Evolutionary conservation across 2,329 filamentous ascomycete genomes (phyloP), one percentile per base, ranked within the genome.

Genomic region (Paecilomyces formosus): DNA sequence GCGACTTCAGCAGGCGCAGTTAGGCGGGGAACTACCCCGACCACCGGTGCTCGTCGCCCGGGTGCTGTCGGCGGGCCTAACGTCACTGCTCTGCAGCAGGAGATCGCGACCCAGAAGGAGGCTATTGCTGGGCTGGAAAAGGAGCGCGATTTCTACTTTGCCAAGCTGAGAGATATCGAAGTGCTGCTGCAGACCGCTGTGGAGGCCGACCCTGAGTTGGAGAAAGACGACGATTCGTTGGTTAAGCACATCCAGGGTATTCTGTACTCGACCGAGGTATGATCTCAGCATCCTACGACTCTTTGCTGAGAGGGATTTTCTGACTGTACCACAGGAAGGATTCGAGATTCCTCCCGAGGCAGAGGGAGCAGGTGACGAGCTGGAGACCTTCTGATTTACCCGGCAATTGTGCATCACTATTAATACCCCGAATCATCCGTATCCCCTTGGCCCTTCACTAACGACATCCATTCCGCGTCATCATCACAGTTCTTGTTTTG

Each of bases 131-230:
- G 94, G 1, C 82, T 99, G 50, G 94, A 99, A 82, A 88, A 94
- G 68, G 94, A 99, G 80, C 85, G 94, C 55, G 94, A 99, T 75
- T 99, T 99, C 74, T 99, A 99, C 82, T 99, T 99, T 78, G 95
- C 90, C 83, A 99, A 99, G 82, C 83, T 99, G 64, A 85, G 94
- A 60, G 94, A 99, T 72, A 99, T 99, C 67, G 94, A 99, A 78
- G 80, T 99, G 64, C 80, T 99, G 68, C 85, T 99, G 57, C 94
- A 99, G 79, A 89, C 90, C 69, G 92, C 92, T 11, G 88, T 95
- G 70, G 94, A 99, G 67, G 89, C 91, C 62, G 90, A 97, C 65
- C 92, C 92, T 0, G 88, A 96, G 77, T 79, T 97, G 55, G 94
- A 97, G 79, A 93, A 95, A 83, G 89, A 96, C 61, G 93, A 97